Conservation (phyloP, 2,329 filamentous ascomycete genomes). For the Venturia oleaginea region DNA sequence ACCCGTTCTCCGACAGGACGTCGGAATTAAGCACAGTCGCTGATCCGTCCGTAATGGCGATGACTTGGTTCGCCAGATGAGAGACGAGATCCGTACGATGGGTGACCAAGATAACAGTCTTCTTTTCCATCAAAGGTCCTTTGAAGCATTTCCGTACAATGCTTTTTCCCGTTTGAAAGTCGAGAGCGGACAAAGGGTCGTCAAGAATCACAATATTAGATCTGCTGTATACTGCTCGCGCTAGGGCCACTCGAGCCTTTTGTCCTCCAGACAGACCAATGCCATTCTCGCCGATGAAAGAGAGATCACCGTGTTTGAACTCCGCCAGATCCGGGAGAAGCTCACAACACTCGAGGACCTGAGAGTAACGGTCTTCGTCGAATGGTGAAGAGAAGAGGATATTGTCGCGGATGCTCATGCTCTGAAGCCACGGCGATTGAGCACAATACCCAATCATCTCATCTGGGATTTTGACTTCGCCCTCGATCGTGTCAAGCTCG, state of each 20-base stretch:
- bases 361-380: conserved; percentile 58
- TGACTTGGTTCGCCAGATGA: conserved; percentile 61
- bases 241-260: conserved; percentile 51
- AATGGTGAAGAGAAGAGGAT: conserved; percentile 57
- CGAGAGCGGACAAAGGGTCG: conserved; percentile 51
- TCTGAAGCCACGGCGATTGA: conserved; percentile 60
- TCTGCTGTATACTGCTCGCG: conserved; percentile 49
- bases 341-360: conserved; percentile 58
- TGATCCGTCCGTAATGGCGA: conserved; percentile 51
- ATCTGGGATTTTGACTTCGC: conserved; percentile 40
- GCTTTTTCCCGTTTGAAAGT: conserved; percentile 55
- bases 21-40: neutral
- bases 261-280: conserved; percentile 53
- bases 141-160: conserved; percentile 50
- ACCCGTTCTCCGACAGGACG: conserved; percentile 1
- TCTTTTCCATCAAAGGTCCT: conserved; percentile 44
- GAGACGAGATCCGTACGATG: conserved; percentile 63
- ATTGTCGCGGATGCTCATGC: conserved; percentile 61
- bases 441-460: conserved; percentile 55
- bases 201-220: conserved; percentile 48
- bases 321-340: conserved; percentile 52
- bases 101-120: conserved; percentile 52
- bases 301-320: conserved; percentile 56
- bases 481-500: conserved; percentile 46
- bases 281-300: conserved; percentile 52